Base-by-base conservation (phyloP, 163 green algal species). In the Prototheca cutis region DNA sequence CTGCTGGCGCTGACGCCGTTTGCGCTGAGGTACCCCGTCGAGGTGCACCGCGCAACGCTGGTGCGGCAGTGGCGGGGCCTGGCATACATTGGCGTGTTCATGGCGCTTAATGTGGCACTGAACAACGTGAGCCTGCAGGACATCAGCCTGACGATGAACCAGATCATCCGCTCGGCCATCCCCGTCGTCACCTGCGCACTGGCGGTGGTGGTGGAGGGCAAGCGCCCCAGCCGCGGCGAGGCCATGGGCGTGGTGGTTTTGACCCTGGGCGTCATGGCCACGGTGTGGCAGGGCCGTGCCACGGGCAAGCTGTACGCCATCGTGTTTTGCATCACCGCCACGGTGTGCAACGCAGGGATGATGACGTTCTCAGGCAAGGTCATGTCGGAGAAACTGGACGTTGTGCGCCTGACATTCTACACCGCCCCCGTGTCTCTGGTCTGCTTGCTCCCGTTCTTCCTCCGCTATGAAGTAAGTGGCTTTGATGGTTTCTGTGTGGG, bases 321-420 rank as follows among this genome's bases (percentile, higher is more conserved):
- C 28, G 15, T 65, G 2, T 61, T 82, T 2, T 84, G 80, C 56
- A 49, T 85, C 4, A 54, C 66, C 4, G 77, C 45, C 30, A 80
- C 70, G 7, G 36, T 85, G 4, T 82, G 66, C 48, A 86, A 85
- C 40, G 82, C 70, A 0, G 68, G 78, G 2, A 85, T 88, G 73
- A 89, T 91, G 82, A 82, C 66, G 48, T 79, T 70, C 39, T 55
- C 30, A 1, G 78, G 81, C 10, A 75, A 67, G 57, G 51, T 92
- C 18, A 63, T 90, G 52, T 77, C 66, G 7, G 80, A 90, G 66
- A 87, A 88, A 71, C 48, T 90, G 54, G 80, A 87, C 55, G 80
- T 82, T 13, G 63, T 86, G 48, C 69, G 72, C 21, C 73, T 92
- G 2, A 88, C 84, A 4, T 92, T 90, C 58, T 92, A 90, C 79